phyloP scores from a whole-genome alignment of 495 filamentous ascomycete genomes.

The Pyrenopolyporus hunteri region DNA sequence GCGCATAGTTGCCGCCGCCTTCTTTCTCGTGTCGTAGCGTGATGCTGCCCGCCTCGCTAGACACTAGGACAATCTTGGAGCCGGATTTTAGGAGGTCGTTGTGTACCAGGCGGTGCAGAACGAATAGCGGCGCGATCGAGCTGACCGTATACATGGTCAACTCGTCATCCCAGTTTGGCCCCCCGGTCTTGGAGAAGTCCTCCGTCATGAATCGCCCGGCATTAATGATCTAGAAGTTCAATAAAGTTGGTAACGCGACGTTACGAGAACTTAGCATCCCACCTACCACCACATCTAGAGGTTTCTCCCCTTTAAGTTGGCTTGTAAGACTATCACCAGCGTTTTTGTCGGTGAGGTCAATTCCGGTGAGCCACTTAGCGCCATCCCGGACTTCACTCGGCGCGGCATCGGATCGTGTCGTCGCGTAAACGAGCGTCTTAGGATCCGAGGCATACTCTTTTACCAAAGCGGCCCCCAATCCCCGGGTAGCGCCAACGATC shows the following conservation, averaged over 20 bases:
- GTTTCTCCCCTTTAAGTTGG: slow-evolving; percentile 50
- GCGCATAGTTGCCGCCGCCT: slow-evolving; percentile 74
- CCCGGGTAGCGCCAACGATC: slow-evolving; percentile 70
- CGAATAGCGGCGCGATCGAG: slow-evolving; percentile 69
- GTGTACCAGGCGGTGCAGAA: slow-evolving; percentile 66
- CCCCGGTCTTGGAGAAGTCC: slow-evolving; percentile 55
- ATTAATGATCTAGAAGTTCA: slow-evolving; percentile 59
- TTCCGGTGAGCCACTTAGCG: slow-evolving; percentile 42
- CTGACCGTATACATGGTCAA: slow-evolving; percentile 74
- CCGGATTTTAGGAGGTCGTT: slow-evolving; percentile 54
- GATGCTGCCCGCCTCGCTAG: slow-evolving; percentile 72
- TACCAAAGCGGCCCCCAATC: slow-evolving; percentile 66
- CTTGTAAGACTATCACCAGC: slow-evolving; percentile 51
- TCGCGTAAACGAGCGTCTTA: slow-evolving; percentile 61
- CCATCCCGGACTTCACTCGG: slow-evolving; percentile 41
- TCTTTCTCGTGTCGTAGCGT: slow-evolving; percentile 68
- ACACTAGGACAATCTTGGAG: slow-evolving; percentile 69
- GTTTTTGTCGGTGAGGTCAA: slow-evolving; percentile 50
- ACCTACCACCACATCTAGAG: slow-evolving; percentile 57
- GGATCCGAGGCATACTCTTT: slow-evolving; percentile 61
- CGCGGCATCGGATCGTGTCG: slow-evolving; percentile 54
- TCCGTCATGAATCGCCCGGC: slow-evolving; percentile 74
- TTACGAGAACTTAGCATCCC: neutral
- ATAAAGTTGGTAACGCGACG: neutral
- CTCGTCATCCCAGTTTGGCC: slow-evolving; percentile 68